Conservation (phyloP, 108 stramenopile species). For the Nitzschia putrida region DNA sequence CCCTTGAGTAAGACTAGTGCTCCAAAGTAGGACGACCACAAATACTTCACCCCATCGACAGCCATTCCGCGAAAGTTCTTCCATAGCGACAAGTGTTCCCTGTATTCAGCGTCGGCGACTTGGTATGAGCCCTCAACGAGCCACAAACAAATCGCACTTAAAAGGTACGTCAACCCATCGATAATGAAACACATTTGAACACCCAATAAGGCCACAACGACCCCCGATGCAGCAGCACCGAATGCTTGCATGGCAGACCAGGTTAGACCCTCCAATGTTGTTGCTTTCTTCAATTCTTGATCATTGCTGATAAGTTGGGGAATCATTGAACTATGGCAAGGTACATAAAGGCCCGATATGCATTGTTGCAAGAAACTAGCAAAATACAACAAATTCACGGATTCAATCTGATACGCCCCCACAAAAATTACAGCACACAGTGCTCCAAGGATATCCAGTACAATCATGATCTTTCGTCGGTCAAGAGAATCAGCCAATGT, state of each 20-base stretch:
- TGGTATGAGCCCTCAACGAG: constrained; percentile 32
- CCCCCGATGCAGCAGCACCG: constrained; percentile 57
- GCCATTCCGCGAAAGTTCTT: constrained; percentile 33
- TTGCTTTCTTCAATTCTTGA: constrained; percentile 65
- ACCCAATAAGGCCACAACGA: constrained; percentile 48
- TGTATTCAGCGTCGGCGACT: constrained; percentile 17
- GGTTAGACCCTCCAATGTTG: constrained; percentile 57
- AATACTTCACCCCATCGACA: constrained; percentile 47
- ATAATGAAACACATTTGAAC: constrained; percentile 56
- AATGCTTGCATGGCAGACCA: constrained; percentile 66
- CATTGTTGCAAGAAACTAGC: constrained; percentile 55
- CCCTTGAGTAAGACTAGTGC: constrained; percentile 57
- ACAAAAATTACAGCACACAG: constrained; percentile 47
- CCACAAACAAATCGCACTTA: constrained; percentile 46
- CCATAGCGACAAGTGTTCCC: background rate
- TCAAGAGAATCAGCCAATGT: constrained; percentile 66
- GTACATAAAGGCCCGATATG: constrained; percentile 64
- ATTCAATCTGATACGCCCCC: constrained; percentile 43
- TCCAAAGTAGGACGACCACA: constrained; percentile 51
- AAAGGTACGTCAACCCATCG: constrained; percentile 46
- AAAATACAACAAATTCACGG: constrained; percentile 52
- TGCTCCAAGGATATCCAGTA: constrained; percentile 57
- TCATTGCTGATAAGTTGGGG: constrained; percentile 51
- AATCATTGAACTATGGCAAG: constrained; percentile 50
- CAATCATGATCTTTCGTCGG: constrained; percentile 57